Evolutionary conservation across 495 filamentous ascomycete species (phyloP).

Genomic region (Aspergillus affinis): DNA sequence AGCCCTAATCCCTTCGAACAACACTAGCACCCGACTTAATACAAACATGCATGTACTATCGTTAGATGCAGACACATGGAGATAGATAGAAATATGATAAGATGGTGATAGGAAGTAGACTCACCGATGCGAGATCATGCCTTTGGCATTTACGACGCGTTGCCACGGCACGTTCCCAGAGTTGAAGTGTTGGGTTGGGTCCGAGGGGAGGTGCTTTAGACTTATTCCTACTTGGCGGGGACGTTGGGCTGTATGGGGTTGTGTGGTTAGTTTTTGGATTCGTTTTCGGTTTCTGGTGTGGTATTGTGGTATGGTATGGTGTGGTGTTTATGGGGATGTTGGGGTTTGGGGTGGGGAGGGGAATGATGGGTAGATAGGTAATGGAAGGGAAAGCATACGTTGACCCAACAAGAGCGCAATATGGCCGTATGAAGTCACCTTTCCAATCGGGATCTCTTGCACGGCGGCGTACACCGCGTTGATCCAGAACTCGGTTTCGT

Average conservation of each 20-base stretch:
- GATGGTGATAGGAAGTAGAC: conserved; percentile 21
- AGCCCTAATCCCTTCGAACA: too few relatives aligned
- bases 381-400: conserved; percentile 55
- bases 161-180: conserved; percentile 88
- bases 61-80: too few relatives aligned
- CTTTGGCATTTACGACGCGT: conserved; percentile 83
- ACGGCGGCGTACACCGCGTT: conserved; percentile 79
- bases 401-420: conserved; percentile 78
- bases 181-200: conserved; percentile 55
- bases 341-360: too few relatives aligned
- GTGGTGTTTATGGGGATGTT: too few relatives aligned
- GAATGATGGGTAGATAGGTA: too few relatives aligned
- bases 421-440: conserved; percentile 86
- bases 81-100: too few relatives aligned
- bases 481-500: conserved; percentile 84
- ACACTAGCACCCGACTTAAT: too few relatives aligned
- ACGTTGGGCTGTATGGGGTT: conserved; percentile 63
- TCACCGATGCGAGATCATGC: conserved; percentile 80
- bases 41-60: too few relatives aligned
- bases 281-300: too few relatives aligned
- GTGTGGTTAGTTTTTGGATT: too few relatives aligned
- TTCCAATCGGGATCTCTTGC: conserved; percentile 78
- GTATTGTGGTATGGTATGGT: background rate
- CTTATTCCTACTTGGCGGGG: conserved; percentile 84
- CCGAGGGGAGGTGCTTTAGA: conserved; percentile 75